These are phyloP conservation scores for Populus tremula DNA, from an alignment of 345 rosid genomes.

Conservation along the genomic window DNA sequence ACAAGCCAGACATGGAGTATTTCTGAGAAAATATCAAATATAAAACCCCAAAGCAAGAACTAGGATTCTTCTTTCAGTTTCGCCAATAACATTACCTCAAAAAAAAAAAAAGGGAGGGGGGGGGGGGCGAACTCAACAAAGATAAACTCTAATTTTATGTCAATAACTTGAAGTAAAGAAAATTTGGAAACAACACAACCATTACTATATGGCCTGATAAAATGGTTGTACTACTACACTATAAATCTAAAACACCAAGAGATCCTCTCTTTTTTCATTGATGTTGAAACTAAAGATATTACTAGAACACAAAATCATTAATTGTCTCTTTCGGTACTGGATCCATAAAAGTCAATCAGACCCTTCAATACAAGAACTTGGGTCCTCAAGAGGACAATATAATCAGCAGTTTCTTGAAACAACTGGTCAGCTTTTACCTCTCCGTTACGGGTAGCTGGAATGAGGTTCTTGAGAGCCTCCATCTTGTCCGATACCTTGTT, in stretches of 20 bases:
- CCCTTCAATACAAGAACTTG: slow-evolving; percentile 65
- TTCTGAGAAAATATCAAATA: neutral
- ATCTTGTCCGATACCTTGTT: slow-evolving; percentile 61
- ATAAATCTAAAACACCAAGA: slow-evolving; percentile 2
- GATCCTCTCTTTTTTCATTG: neutral
- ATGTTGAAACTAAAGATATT: slow-evolving; percentile 7
- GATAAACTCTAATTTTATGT: neutral
- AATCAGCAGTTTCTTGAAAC: slow-evolving; percentile 81
- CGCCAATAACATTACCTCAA: neutral
- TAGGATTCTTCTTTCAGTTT: neutral
- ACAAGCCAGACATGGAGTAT: neutral
- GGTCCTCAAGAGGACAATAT: slow-evolving; percentile 61
- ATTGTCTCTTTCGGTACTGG: slow-evolving; percentile 18
- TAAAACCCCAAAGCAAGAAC: slow-evolving; percentile 13
- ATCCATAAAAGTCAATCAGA: slow-evolving; percentile 62
- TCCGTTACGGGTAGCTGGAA: slow-evolving; percentile 35
- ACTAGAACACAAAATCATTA: slow-evolving; percentile 21
- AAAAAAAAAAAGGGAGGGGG: neutral
- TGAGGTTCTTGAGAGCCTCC: slow-evolving; percentile 63
- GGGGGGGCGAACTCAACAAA: neutral
- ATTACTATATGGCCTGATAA: neutral
- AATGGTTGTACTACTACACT: neutral
- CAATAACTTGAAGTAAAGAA: slow-evolving; percentile 3
- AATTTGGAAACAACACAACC: neutral
- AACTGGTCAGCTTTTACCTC: slow-evolving; percentile 45